These are phyloP conservation scores for Primulina eburnea DNA, from an alignment of 257 asterid genomes.

Conservation along the genomic window DNA sequence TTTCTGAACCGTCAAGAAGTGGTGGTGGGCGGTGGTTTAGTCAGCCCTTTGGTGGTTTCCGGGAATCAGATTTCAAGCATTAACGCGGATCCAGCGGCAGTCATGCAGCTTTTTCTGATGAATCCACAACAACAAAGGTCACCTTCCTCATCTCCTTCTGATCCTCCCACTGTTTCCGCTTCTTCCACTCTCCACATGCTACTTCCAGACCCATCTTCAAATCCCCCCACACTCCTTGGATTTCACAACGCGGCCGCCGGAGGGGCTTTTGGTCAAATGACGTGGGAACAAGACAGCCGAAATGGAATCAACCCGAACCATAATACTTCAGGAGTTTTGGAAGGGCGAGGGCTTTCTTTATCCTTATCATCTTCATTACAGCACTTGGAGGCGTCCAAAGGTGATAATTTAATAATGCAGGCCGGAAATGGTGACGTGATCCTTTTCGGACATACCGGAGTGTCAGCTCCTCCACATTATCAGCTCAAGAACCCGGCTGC, in stretches of 20 bases:
- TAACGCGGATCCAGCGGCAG: slow-evolving; percentile 61
- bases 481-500: not conserved
- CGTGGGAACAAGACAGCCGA: too few species aligned
- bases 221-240: slow-evolving; percentile 43
- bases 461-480: not conserved
- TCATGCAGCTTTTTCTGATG: slow-evolving; percentile 96
- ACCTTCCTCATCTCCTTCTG: slow-evolving; percentile 59
- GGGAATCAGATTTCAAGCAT: slow-evolving; percentile 48
- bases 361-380: not conserved
- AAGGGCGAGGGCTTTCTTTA: not conserved
- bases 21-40: slow-evolving; percentile 36
- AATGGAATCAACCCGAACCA: too few species aligned
- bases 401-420: too few species aligned
- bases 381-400: not conserved
- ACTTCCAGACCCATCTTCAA: slow-evolving; percentile 49
- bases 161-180: slow-evolving; percentile 30
- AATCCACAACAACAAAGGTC: slow-evolving; percentile 68
- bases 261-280: slow-evolving; percentile 41
- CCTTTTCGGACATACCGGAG: not conserved
- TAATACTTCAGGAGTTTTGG: not conserved
- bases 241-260: slow-evolving; percentile 34
- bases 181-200: slow-evolving; percentile 75
- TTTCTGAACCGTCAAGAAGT: slow-evolving; percentile 46
- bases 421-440: not conserved
- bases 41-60: slow-evolving; percentile 30